A percentile compares a stretch with the other conserved stretches of the same genome.
Evolutionary conservation across 305 asterid genomes (phyloP).

Genomic region (Solanum chacoense): DNA sequence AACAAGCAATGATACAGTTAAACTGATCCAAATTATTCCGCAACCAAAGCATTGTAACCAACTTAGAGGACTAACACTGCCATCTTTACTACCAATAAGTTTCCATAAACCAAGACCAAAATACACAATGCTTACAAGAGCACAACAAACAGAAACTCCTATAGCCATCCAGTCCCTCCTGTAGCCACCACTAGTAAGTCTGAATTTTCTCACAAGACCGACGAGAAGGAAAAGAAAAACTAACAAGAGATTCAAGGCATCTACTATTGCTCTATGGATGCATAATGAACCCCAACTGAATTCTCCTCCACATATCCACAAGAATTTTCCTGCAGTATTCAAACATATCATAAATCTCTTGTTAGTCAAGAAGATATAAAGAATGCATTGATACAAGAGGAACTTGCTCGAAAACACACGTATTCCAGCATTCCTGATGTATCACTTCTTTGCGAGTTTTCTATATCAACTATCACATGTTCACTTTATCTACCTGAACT

Average conservation of each 20-base stretch:
- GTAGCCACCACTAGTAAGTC: conserved; percentile 4
- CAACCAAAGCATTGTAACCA: conserved; percentile 23
- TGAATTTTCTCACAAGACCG: conserved; percentile 17
- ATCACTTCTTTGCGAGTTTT: not conserved
- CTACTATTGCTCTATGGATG: conserved; percentile 23
- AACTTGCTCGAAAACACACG: not conserved
- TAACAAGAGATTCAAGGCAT: conserved; percentile 25
- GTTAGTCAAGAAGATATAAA: conserved; percentile 1
- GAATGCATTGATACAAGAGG: not conserved
- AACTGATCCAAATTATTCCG: conserved; percentile 44
- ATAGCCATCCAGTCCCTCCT: conserved; percentile 21
- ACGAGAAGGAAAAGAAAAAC: conserved; percentile 24
- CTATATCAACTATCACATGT: not conserved
- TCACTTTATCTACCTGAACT: not conserved
- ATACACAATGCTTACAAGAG: conserved; percentile 27
- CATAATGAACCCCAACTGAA: conserved; percentile 18
- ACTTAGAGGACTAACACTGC: conserved; percentile 10
- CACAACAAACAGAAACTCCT: conserved; percentile 28
- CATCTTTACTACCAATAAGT: not conserved
- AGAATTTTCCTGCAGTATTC: conserved; percentile 25
- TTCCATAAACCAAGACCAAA: conserved; percentile 20
- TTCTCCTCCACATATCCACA: conserved; percentile 23
- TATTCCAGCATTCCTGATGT: not conserved
- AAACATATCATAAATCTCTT: not conserved
- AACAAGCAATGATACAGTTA: conserved; percentile 30